A percentile compares a stretch with the other conserved stretches of the same genome.
These are phyloP conservation scores for Heliamphora pulchella DNA, from an alignment of 179 eudicot genomes.

Conservation along the genomic window DNA sequence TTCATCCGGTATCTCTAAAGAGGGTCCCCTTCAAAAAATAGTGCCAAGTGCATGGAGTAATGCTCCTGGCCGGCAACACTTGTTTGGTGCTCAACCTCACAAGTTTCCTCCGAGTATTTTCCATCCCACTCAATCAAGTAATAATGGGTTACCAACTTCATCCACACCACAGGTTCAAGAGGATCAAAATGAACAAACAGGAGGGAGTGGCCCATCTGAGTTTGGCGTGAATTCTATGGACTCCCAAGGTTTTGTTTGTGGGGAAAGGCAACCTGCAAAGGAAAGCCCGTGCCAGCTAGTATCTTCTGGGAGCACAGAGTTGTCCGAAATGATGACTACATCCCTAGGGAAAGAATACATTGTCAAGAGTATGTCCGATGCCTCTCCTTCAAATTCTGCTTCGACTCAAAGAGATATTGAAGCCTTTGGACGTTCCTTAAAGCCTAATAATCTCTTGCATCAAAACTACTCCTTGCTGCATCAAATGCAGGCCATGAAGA, in stretches of 20 bases:
- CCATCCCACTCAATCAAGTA: slow-evolving; percentile 33
- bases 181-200: slow-evolving; percentile 29
- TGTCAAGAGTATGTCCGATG: slow-evolving; percentile 25
- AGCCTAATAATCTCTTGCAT: slow-evolving; percentile 37
- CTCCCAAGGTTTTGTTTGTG: slow-evolving; percentile 10
- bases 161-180: slow-evolving; percentile 29
- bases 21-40: slow-evolving; percentile 32
- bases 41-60: slow-evolving; percentile 32
- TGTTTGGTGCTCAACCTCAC: slow-evolving; percentile 29
- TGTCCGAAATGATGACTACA: slow-evolving; percentile 27
- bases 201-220: slow-evolving; percentile 17
- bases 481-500: slow-evolving; percentile 54
- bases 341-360: slow-evolving; percentile 35
- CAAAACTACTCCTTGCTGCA: slow-evolving; percentile 50
- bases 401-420: slow-evolving; percentile 57
- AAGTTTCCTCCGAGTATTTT: slow-evolving; percentile 24
- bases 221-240: neutral
- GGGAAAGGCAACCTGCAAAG: slow-evolving; percentile 27
- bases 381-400: slow-evolving; percentile 43
- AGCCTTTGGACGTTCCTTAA: slow-evolving; percentile 62
- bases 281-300: slow-evolving; percentile 20
- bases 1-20: slow-evolving; percentile 36
- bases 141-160: slow-evolving; percentile 31
- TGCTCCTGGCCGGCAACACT: slow-evolving; percentile 36
- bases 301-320: slow-evolving; percentile 25